phyloP scores from a whole-genome alignment of 148 eudicot species.

The Amaranthus hypochondriacus region DNA sequence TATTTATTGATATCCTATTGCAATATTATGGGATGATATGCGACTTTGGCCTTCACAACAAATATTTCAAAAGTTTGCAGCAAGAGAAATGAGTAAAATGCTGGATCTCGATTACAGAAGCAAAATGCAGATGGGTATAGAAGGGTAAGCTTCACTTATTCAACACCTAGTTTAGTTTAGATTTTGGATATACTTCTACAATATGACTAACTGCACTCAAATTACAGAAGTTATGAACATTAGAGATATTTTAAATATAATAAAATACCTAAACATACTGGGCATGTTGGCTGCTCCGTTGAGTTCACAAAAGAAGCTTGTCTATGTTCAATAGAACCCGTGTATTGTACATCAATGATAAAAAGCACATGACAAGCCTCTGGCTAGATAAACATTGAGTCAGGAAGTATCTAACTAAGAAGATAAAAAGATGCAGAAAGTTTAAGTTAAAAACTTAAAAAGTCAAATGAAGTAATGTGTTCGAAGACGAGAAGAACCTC shows the following conservation, averaged over 20 bases:
- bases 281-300: conserved; percentile 77
- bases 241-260: conserved; percentile 1
- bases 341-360: conserved; percentile 77
- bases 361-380: conserved; percentile 75
- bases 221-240: not conserved
- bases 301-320: conserved; percentile 61
- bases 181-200: not conserved
- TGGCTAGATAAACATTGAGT: conserved; percentile 39
- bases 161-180: not conserved
- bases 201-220: not conserved
- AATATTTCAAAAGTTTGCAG: not conserved
- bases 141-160: not conserved
- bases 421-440: not conserved
- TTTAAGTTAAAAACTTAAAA: not conserved
- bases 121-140: not conserved
- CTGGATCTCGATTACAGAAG: not conserved
- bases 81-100: too few relatives aligned
- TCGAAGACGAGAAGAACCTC: conserved; percentile 51
- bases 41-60: not conserved
- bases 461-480: not conserved
- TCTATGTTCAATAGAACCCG: conserved; percentile 75
- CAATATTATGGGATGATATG: not conserved
- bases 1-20: not conserved
- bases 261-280: conserved; percentile 77
- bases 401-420: conserved; percentile 4